A percentile compares a stretch with the other conserved stretches of the same genome.
Conservation (phyloP, 495 filamentous ascomycete genomes). For the Bathelium albidoporum region DNA sequence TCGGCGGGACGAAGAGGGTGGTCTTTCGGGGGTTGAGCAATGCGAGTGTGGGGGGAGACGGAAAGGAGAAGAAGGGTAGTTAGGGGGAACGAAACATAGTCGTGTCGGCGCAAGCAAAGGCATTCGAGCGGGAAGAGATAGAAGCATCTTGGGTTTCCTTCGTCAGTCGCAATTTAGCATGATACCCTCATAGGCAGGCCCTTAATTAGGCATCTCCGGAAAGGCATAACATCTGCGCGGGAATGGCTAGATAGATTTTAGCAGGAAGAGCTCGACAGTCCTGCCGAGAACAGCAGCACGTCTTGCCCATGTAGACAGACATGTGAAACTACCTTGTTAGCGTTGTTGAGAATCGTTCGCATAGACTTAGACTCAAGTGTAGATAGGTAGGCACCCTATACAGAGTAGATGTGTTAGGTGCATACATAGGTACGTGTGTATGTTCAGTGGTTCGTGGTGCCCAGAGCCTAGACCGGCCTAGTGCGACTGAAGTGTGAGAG, state of each 20-base stretch:
- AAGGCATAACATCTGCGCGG: neutral
- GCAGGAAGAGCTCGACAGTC: neutral
- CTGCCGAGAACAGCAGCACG: neutral
- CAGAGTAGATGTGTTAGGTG: no score
- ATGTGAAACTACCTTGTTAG: no score
- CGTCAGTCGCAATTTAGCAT: neutral
- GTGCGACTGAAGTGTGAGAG: no score
- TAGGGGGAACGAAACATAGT: neutral
- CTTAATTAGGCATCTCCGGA: neutral
- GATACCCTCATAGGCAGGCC: neutral
- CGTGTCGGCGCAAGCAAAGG: neutral
- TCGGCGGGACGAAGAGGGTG: slow-evolving; percentile 28
- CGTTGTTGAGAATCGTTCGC: no score
- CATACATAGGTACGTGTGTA: neutral
- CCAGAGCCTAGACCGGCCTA: no score
- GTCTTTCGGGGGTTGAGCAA: slow-evolving; percentile 14
- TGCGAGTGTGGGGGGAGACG: neutral
- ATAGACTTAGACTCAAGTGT: no score
- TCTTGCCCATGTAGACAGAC: neutral
- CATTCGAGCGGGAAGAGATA: neutral
- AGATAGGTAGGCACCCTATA: no score
- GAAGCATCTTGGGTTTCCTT: neutral
- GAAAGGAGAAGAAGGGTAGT: neutral
- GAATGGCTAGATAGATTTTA: neutral
- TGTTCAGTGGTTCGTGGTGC: no score